Base-by-base conservation (phyloP, 2,329 filamentous ascomycete species). In the Rasamsonia emersonii region DNA sequence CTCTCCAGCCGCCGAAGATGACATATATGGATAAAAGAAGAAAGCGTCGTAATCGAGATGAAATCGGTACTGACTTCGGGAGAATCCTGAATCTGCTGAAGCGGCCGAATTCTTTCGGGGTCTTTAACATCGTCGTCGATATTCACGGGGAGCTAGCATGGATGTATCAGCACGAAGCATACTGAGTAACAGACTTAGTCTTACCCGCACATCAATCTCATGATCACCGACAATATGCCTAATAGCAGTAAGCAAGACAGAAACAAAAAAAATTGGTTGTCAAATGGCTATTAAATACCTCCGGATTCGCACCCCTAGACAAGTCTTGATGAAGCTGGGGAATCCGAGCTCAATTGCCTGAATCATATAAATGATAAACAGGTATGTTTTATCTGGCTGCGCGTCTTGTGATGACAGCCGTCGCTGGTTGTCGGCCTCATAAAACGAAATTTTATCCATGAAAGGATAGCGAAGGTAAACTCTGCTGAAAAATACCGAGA, bases 141-240 rank as follows among this genome's bases (percentile, higher is more conserved):
- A 28, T 28, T 16, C 10, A 28, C 13, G 18, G 25, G 25, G 15
- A 28, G 18, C 25, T 28, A 28, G 10, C 10, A 5, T 28, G 5
- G 13, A 15, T 14, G 23, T 10, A 30, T 30, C 15, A 3, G 9
- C 13, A 30, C 14, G 13, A 13, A 4, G n/a, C 9, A 18, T 19
- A 21, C 16, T 13, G 18, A 11, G 3, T 19, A 11, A 19, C 9
- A 13, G 11, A 9, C 15, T n/a, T 19, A 9, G 10, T 11, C 28
- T 13, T 30, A 30, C 28, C 16, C 18, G 13, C 9, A 30, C 16
- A 13, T 30, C 28, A 30, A 30, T 30, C 7, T 30, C 28, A 4
- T 30, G 16, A n/a, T 30, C 28, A 11, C 18, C 16, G 10, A 28
- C 15, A 16, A 16, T 28, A 28, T 4, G n/a, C 14, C 25, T 28